Conservation (phyloP, 2,329 filamentous ascomycete species). For the Colletotrichum brevisporum region DNA sequence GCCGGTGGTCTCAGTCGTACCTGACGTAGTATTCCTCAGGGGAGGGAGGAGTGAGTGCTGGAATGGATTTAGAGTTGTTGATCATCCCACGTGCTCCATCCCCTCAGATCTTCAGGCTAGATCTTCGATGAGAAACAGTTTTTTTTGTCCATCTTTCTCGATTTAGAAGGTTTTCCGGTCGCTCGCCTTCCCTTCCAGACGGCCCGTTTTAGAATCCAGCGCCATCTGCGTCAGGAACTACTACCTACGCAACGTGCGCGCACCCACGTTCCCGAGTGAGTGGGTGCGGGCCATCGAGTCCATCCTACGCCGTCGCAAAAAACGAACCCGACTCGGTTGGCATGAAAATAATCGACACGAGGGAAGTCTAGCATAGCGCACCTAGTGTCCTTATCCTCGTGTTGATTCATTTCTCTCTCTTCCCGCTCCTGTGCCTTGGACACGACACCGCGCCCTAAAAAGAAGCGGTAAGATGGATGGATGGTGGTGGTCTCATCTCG, state of each 20-base stretch:
- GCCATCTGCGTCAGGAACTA: constrained; percentile 1
- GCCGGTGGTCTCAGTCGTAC: too few relatives aligned
- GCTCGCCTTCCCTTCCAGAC: not conserved
- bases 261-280: too few relatives aligned
- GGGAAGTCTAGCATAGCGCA: too few relatives aligned
- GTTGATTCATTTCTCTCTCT: too few relatives aligned
- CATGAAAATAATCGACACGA: too few relatives aligned
- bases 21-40: not conserved
- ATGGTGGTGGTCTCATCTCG: constrained; percentile 18
- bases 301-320: too few relatives aligned
- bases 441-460: not conserved
- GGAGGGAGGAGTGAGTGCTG: not conserved
- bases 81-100: not conserved
- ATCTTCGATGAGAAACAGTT: not conserved
- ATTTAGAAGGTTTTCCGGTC: constrained; percentile 8
- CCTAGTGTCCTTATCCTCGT: too few relatives aligned
- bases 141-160: not conserved
- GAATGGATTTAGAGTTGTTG: not conserved
- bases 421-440: not conserved
- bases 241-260: not conserved
- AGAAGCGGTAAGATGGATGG: not conserved
- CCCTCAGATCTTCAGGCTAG: not conserved
- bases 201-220: constrained; percentile 15
- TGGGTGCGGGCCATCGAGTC: too few relatives aligned
- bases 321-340: too few relatives aligned